Percentiles rank a stretch among this genome's conserved stretches.
These are phyloP conservation scores for Penicillium canescens DNA, from an alignment of 495 filamentous ascomycete species.

Conservation along the genomic window DNA sequence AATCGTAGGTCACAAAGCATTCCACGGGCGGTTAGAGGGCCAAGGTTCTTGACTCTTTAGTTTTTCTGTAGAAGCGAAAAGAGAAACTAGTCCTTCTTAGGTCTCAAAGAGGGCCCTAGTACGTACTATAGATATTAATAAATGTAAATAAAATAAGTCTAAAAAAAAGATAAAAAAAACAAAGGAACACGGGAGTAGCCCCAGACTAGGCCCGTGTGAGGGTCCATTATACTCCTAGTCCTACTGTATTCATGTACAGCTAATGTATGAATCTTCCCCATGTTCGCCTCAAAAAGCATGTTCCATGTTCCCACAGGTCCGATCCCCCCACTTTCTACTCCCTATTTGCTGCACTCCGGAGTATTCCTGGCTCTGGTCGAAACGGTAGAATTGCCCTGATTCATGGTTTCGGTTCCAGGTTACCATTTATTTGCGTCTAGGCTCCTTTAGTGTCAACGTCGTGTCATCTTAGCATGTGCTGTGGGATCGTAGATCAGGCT, in stretches of 20 bases:
- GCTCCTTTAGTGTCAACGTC: constrained; percentile 45
- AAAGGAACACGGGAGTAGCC: constrained; percentile 11
- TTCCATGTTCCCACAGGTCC: constrained; percentile 19
- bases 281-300: constrained; percentile 23
- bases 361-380: constrained; percentile 18
- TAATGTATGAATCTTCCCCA: constrained; percentile 10
- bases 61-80: background rate
- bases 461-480: constrained; percentile 45
- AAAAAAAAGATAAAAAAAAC: constrained; percentile 15
- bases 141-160: background rate
- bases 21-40: constrained; percentile 18
- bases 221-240: background rate
- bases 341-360: constrained; percentile 16
- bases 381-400: constrained; percentile 34
- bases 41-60: constrained; percentile 23
- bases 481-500: constrained; percentile 39
- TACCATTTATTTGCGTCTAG: constrained; percentile 28
- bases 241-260: background rate
- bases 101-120: background rate
- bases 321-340: constrained; percentile 10
- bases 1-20: constrained; percentile 26
- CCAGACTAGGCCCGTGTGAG: constrained; percentile 22
- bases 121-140: constrained; percentile 4
- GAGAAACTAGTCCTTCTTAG: background rate
- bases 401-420: constrained; percentile 22